Conservation (phyloP, 768 basidiomycete species). For the Vararia minispora region DNA sequence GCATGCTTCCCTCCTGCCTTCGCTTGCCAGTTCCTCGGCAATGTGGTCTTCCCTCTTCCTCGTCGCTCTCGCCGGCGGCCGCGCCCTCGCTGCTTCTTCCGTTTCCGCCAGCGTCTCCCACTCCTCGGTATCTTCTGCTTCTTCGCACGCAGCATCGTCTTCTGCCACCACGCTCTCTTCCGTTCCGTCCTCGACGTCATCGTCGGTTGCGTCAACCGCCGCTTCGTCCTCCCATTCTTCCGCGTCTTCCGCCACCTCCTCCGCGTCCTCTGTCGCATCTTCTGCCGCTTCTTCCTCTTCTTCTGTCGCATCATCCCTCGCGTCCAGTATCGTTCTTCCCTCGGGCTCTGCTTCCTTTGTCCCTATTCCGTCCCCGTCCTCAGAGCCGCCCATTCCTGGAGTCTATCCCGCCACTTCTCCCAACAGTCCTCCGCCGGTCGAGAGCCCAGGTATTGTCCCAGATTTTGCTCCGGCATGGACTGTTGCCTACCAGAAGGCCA, state of each 20-base stretch:
- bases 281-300: slow-evolving; percentile 2
- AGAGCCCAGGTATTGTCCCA: slow-evolving; percentile 28
- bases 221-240: background rate
- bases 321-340: slow-evolving; percentile 1
- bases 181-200: background rate
- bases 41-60: no score
- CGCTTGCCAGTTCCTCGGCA: no score
- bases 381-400: slow-evolving; percentile 38
- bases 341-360: slow-evolving; percentile 5
- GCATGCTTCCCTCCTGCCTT: no score
- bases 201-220: background rate
- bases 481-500: slow-evolving; percentile 47
- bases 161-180: background rate
- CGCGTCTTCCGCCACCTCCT: background rate
- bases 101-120: background rate
- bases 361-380: slow-evolving; percentile 21
- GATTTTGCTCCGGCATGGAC: slow-evolving; percentile 46
- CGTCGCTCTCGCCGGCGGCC: no score
- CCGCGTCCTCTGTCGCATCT: slow-evolving; percentile 1
- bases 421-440: slow-evolving; percentile 41
- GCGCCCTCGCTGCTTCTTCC: background rate
- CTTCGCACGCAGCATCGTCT: background rate
- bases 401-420: slow-evolving; percentile 47
- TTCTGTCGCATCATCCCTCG: background rate
- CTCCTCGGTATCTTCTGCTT: no score